Conservation (phyloP, 140 eudicot species). For the Cichorium intybus region DNA sequence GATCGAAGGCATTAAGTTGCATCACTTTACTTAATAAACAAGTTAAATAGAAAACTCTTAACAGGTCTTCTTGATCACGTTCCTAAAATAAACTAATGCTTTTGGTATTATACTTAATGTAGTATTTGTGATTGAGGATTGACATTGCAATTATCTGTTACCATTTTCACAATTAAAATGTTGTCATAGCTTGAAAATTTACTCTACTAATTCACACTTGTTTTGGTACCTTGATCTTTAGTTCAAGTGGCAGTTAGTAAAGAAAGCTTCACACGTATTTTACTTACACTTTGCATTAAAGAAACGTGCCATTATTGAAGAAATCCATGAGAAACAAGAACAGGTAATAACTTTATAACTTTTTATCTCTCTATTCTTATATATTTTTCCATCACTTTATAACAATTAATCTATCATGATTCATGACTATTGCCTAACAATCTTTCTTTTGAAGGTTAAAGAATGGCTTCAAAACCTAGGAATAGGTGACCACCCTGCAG, state of each 20-base stretch:
- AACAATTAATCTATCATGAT: neutral
- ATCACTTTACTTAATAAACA: neutral
- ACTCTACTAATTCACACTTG: conserved; percentile 6
- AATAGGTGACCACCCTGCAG: conserved; percentile 80
- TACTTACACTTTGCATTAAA: conserved; percentile 87
- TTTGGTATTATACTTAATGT: neutral
- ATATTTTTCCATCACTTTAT: conserved; percentile 1
- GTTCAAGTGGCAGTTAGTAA: conserved; percentile 95
- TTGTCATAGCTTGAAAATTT: too few relatives aligned
- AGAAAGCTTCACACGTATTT: conserved; percentile 92
- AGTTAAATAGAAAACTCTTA: conserved; percentile 9
- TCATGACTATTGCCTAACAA: neutral
- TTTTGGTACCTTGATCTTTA: conserved; percentile 28
- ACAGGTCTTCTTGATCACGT: conserved; percentile 3
- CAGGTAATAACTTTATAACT: too few relatives aligned
- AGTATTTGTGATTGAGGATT: neutral
- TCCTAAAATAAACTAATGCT: neutral
- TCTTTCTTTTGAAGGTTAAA: conserved; percentile 54
- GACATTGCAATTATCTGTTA: conserved; percentile 7
- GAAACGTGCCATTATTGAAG: conserved; percentile 86
- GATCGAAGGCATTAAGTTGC: neutral
- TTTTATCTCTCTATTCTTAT: conserved; percentile 2
- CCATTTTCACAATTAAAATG: conserved; percentile 3
- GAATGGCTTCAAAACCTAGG: conserved; percentile 98
- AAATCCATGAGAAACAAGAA: conserved; percentile 95